These are phyloP conservation scores for Wickerhamomyces chaumierensis DNA, from an alignment of 805 yeast genomes.

Conservation along the genomic window DNA sequence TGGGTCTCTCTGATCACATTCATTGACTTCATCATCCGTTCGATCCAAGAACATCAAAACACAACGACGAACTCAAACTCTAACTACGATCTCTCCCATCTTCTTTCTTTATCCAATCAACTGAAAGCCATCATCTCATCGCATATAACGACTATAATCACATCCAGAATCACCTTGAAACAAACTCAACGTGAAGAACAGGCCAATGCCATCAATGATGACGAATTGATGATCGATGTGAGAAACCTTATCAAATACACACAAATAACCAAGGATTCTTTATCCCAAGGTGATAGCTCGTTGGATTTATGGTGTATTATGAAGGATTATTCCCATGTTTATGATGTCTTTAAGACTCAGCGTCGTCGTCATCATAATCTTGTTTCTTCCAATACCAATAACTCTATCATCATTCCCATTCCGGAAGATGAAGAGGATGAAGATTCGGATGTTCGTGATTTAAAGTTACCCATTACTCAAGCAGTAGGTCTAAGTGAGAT, in stretches of 20 bases:
- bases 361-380: background rate
- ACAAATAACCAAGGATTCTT: constrained; percentile 3
- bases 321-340: constrained; percentile 6
- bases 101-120: constrained; percentile 6
- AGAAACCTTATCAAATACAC: constrained; percentile 4
- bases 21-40: constrained; percentile 8
- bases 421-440: constrained; percentile 1
- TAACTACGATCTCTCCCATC: too few relatives aligned
- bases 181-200: constrained; percentile 2
- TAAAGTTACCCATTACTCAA: constrained; percentile 6
- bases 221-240: constrained; percentile 1
- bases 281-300: constrained; percentile 4
- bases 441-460: too few relatives aligned
- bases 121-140: constrained; percentile 8
- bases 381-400: too few relatives aligned
- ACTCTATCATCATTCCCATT: background rate
- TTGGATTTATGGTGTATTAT: constrained; percentile 7
- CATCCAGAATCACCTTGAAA: constrained; percentile 5
- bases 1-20: constrained; percentile 12
- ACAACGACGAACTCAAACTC: too few relatives aligned
- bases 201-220: background rate
- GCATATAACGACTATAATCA: constrained; percentile 8
- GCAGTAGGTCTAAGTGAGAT: constrained; percentile 3
- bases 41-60: too few relatives aligned
- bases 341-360: constrained; percentile 2